Evolutionary conservation across 371 early-diverging fungal genomes (phyloP), one percentile per base, ranked within the genome.

Genomic region (Thermomucor indicae-seudaticae): DNA sequence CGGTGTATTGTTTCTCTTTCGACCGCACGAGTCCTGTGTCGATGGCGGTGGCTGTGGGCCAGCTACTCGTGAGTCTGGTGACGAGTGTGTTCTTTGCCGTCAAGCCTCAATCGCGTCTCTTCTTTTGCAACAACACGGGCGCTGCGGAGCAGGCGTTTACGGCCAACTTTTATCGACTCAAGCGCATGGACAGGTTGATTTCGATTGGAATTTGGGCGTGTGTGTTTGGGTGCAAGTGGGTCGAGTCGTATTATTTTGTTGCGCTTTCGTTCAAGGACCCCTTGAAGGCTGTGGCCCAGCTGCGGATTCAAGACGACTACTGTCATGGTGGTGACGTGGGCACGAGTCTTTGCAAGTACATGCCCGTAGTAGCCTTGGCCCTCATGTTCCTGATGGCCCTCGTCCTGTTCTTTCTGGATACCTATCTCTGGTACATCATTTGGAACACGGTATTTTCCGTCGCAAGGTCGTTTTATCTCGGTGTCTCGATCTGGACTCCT

Each of bases 351-450:
- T 88, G 88, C 63, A 43, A 62, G 5, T 66, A 81, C 47, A 85
- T 89, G 78, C 82, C 84, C 29, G 61, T 62, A 20, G 70, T 89
- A 32, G 78, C 90, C 0, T 72, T 91, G 14, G 70, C 69, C 0
- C 68, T 89, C 23, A 85, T 93, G 88, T 68, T 90, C 60, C 57
- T 86, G 35, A 76, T 87, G 43, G 82, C 88, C 32, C 51, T 90
- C 35, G 74, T 86, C 5, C 74, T 93, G 27, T 92, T 88, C 67
- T 91, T 92, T 60, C 67, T 92, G 60, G 93, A 92, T 57, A 90
- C 93, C 0, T 93, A 92, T 53, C 75, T 93, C 38, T 93, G 94
- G 94, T 93, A 90, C 51, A 85, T 90, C 10, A 82, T 91, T 44
- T 89, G 88, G 86, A 90, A 83, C 57, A 83, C 87, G 0, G 56